Percentiles rank a stretch among this genome's conserved stretches.
These are phyloP conservation scores for Trametopsis cervina DNA, from an alignment of 768 basidiomycete species.

Conservation along the genomic window DNA sequence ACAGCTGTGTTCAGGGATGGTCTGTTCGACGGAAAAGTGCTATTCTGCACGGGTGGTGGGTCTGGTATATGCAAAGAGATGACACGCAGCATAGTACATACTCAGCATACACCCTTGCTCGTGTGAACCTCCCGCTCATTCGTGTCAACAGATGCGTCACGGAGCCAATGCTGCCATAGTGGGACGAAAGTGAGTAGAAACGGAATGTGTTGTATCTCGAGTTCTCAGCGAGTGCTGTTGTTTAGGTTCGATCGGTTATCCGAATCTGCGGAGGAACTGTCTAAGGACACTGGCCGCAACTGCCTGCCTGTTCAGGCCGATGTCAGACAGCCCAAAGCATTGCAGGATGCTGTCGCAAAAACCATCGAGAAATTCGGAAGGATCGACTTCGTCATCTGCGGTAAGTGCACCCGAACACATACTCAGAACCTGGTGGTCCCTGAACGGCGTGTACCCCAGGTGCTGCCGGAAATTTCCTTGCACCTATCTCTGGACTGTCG, in stretches of 20 bases:
- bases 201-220: neutral
- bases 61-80: slow-evolving; percentile 91
- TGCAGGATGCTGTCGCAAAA: slow-evolving; percentile 69
- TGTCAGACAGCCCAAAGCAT: slow-evolving; percentile 67
- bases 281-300: slow-evolving; percentile 54
- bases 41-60: slow-evolving; percentile 88
- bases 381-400: slow-evolving; percentile 94
- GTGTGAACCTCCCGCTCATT: neutral
- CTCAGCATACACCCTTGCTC: neutral
- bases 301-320: slow-evolving; percentile 78
- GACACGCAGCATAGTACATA: slow-evolving; percentile 72
- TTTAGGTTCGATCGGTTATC: slow-evolving; percentile 64
- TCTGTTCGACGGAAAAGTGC: slow-evolving; percentile 85
- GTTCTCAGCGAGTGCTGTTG: neutral
- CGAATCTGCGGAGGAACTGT: slow-evolving; percentile 64
- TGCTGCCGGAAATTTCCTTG: slow-evolving; percentile 95
- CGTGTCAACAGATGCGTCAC: slow-evolving; percentile 58
- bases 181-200: slow-evolving; percentile 67
- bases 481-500: slow-evolving; percentile 75
- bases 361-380: slow-evolving; percentile 72
- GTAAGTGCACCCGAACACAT: slow-evolving; percentile 32
- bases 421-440: neutral
- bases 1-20: slow-evolving; percentile 64
- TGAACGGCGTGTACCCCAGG: slow-evolving; percentile 44
- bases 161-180: slow-evolving; percentile 80